Evolutionary conservation across 768 basidiomycete species (phyloP).

Genomic region (Suillus bovinus): DNA sequence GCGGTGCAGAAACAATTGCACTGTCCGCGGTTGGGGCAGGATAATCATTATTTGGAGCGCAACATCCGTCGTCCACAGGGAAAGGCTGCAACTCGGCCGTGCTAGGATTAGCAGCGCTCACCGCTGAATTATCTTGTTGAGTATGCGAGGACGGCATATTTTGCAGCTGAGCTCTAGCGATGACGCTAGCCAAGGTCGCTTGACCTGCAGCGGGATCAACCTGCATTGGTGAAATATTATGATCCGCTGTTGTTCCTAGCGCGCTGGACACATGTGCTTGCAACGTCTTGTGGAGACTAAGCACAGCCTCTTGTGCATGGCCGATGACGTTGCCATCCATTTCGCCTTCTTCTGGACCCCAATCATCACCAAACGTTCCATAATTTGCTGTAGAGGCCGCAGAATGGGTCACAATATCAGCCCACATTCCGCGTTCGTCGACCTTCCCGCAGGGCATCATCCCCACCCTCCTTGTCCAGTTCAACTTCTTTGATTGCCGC

Average conservation of each 20-base stretch:
- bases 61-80: constrained; percentile 7
- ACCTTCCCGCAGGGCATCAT: constrained; percentile 48
- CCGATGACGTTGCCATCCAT: constrained; percentile 48
- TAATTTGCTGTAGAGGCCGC: constrained; percentile 12
- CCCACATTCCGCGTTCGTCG: constrained; percentile 66
- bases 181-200: constrained; percentile 70
- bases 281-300: constrained; percentile 55
- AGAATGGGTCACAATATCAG: constrained; percentile 49
- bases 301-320: constrained; percentile 51
- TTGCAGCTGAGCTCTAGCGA: constrained; percentile 68
- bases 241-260: constrained; percentile 40
- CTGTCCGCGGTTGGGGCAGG: constrained; percentile 11
- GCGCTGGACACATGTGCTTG: constrained; percentile 59
- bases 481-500: constrained; percentile 66
- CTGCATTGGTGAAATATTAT: constrained; percentile 29
- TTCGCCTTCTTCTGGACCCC: constrained; percentile 60
- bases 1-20: constrained; percentile 26
- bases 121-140: constrained; percentile 13
- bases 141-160: constrained; percentile 30
- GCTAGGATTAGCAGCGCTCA: constrained; percentile 1
- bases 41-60: constrained; percentile 11
- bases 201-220: constrained; percentile 55
- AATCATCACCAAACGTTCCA: constrained; percentile 20
- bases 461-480: constrained; percentile 39
- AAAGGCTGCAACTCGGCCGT: constrained; percentile 17